Conservation (phyloP, 345 rosid genomes). For the Salix viminalis region DNA sequence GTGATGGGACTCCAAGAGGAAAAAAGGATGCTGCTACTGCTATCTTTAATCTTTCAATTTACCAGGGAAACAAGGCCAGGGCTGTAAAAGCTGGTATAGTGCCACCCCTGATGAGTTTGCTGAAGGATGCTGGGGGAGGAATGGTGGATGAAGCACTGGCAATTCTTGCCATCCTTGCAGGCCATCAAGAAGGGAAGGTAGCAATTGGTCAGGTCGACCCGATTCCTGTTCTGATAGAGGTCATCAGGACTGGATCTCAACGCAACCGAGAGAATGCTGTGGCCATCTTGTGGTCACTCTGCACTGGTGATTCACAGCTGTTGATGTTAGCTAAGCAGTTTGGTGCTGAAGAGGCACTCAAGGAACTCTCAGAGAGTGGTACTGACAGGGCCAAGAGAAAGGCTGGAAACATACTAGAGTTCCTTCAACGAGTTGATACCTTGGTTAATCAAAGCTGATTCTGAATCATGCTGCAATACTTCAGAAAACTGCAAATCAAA, state of each 20-base stretch:
- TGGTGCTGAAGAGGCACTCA: constrained; percentile 70
- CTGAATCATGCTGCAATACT: not conserved
- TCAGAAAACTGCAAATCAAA: not conserved
- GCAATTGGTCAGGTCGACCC: constrained; percentile 77
- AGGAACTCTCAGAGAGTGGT: constrained; percentile 75
- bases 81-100: constrained; percentile 92
- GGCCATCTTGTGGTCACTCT: constrained; percentile 79
- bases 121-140: constrained; percentile 90
- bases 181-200: constrained; percentile 78
- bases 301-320: constrained; percentile 60
- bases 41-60: constrained; percentile 81
- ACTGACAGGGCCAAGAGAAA: constrained; percentile 98
- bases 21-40: constrained; percentile 99
- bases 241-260: constrained; percentile 79
- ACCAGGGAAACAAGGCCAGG: constrained; percentile 95
- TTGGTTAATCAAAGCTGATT: constrained; percentile 17
- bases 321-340: constrained; percentile 57
- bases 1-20: constrained; percentile 90
- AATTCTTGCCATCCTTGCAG: constrained; percentile 80
- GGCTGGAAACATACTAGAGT: constrained; percentile 74
- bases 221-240: constrained; percentile 67
- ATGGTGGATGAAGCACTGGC: constrained; percentile 96
- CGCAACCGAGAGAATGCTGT: constrained; percentile 90
- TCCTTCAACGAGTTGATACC: constrained; percentile 49
- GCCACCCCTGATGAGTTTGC: constrained; percentile 58